A percentile compares a stretch with the other conserved stretches of the same genome.
These are phyloP conservation scores for Daucus carota DNA, from an alignment of 129 eudicot species.

Conservation along the genomic window DNA sequence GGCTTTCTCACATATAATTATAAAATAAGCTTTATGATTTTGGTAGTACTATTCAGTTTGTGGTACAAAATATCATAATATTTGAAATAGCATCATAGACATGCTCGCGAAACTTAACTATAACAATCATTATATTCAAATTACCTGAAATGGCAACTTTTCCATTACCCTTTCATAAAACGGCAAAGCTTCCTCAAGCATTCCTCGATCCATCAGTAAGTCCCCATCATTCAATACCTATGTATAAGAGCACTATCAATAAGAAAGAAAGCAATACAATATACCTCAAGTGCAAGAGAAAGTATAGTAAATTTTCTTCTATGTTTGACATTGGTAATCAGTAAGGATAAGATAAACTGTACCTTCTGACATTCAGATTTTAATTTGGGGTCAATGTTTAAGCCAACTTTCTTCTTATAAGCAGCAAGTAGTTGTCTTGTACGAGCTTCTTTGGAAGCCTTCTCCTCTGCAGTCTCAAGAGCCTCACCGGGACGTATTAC, in stretches of 20 bases:
- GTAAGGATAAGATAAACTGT: conserved; percentile 22
- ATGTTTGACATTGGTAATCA: conserved; percentile 13
- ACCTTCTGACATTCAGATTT: conserved; percentile 89
- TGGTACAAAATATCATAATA: not conserved
- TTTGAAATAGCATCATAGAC: not conserved
- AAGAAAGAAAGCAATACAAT: conserved; percentile 15
- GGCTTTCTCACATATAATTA: not conserved
- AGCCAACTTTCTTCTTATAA: conserved; percentile 46
- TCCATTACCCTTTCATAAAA: conserved; percentile 79
- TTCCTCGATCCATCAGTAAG: conserved; percentile 75
- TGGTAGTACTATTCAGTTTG: not conserved
- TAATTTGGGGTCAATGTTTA: conserved; percentile 60
- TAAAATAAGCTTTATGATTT: not conserved
- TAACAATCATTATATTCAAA: not conserved
- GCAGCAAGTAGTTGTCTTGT: conserved; percentile 61
- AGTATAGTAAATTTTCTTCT: conserved; percentile 9
- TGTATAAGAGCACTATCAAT: conserved; percentile 28
- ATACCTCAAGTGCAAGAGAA: conserved; percentile 3
- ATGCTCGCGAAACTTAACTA: not conserved
- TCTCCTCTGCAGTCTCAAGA: conserved; percentile 71
- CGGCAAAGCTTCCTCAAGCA: conserved; percentile 73
- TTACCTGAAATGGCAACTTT: conserved; percentile 69
- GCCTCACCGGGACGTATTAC: conserved; percentile 71
- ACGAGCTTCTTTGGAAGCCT: conserved; percentile 69
- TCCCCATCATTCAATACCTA: conserved; percentile 89